phyloP scores from a whole-genome alignment of 129 eudicot species.

The Flaveria linearis region DNA sequence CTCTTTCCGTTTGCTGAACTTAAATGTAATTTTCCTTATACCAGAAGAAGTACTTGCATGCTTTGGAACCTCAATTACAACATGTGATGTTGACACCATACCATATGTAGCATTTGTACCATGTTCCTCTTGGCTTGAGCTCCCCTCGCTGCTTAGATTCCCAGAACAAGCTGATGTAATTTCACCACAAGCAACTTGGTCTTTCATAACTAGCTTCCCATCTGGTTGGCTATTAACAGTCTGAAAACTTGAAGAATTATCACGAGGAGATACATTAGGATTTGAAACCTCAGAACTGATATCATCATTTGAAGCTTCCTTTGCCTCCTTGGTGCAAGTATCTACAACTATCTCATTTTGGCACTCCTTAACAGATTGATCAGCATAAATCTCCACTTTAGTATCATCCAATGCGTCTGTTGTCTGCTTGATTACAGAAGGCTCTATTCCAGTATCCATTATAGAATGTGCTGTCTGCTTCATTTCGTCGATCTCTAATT shows the following conservation, averaged over 20 bases:
- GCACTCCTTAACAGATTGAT: constrained; percentile 28
- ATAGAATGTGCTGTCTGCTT: constrained; percentile 20
- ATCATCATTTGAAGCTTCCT: constrained; percentile 73
- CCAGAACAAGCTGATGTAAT: constrained; percentile 57
- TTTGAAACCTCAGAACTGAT: constrained; percentile 75
- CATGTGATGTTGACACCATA: constrained; percentile 48
- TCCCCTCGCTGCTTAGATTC: constrained; percentile 48
- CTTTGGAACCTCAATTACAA: constrained; percentile 82
- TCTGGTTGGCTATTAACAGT: constrained; percentile 56
- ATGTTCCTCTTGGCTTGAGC: constrained; percentile 59
- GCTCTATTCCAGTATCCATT: constrained; percentile 26
- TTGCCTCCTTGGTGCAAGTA: constrained; percentile 33
- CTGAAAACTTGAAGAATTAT: constrained; percentile 53
- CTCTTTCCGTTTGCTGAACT: constrained; percentile 77
- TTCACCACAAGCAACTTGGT: constrained; percentile 56
- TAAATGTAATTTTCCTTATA: constrained; percentile 82
- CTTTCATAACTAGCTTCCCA: constrained; percentile 45
- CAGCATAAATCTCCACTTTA: constrained; percentile 21
- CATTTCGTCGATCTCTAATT: constrained; percentile 16
- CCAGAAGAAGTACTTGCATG: constrained; percentile 70
- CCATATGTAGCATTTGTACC: constrained; percentile 28
- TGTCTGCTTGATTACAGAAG: constrained; percentile 33
- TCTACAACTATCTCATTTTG: constrained; percentile 35
- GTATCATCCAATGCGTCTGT: constrained; percentile 22
- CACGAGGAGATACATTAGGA: constrained; percentile 69